Conservation (phyloP, 495 filamentous ascomycete species). For the Penicillium diatomitis region DNA sequence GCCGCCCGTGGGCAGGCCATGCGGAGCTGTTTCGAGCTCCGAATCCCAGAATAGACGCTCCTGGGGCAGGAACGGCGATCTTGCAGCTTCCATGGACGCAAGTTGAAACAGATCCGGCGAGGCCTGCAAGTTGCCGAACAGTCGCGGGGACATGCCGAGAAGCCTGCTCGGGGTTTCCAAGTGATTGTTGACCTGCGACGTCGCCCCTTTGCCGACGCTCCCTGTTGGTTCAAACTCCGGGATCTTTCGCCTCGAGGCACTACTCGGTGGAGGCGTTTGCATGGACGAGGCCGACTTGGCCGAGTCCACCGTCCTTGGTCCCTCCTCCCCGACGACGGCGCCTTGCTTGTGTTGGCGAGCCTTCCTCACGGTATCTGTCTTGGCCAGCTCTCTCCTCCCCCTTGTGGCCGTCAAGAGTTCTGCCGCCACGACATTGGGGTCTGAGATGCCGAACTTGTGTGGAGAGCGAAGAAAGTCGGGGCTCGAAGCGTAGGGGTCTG, state of each 20-base stretch:
- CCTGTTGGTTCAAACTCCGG: slow-evolving; percentile 21
- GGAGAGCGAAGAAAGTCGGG: slow-evolving; percentile 45
- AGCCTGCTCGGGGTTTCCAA: slow-evolving; percentile 37
- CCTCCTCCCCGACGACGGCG: slow-evolving; percentile 24
- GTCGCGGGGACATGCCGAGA: slow-evolving; percentile 33
- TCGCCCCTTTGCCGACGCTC: slow-evolving; percentile 17
- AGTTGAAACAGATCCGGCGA: slow-evolving; percentile 63
- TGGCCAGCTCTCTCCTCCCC: slow-evolving; percentile 27
- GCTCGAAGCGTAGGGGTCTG: slow-evolving; percentile 46
- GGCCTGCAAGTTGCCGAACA: slow-evolving; percentile 48
- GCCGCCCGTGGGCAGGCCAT: slow-evolving; percentile 14
- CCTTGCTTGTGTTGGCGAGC: slow-evolving; percentile 32
- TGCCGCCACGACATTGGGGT: slow-evolving; percentile 24
- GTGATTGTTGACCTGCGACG: slow-evolving; percentile 19
- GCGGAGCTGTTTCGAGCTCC: slow-evolving; percentile 26
- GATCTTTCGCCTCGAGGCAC: slow-evolving; percentile 42
- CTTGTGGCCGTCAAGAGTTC: slow-evolving; percentile 46
- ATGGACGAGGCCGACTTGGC: slow-evolving; percentile 47
- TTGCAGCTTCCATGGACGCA: slow-evolving; percentile 58
- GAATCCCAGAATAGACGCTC: slow-evolving; percentile 71
- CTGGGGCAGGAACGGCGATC: slow-evolving; percentile 56
- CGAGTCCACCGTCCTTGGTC: slow-evolving; percentile 29
- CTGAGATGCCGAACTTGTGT: slow-evolving; percentile 29
- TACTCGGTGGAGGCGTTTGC: slow-evolving; percentile 58
- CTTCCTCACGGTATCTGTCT: slow-evolving; percentile 37